phyloP scores from a whole-genome alignment of 1,284 basidiomycete genomes.

The Bondarzewia mesenterica region DNA sequence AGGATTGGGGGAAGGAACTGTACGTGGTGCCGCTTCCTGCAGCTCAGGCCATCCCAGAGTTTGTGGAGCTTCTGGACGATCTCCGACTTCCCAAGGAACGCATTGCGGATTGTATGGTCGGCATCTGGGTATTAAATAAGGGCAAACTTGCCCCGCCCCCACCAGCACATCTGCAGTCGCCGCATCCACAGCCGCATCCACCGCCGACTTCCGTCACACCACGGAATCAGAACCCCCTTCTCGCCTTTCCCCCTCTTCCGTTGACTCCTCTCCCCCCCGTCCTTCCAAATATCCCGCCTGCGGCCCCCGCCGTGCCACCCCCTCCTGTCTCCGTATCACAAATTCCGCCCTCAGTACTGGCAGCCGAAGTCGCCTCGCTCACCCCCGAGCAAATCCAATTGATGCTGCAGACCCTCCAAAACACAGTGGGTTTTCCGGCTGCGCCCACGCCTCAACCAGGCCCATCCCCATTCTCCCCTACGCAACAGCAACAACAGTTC shows the following conservation, averaged over 20 bases:
- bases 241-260: background rate
- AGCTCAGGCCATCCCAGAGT: constrained; percentile 70
- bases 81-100: constrained; percentile 61
- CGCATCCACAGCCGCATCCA: constrained; percentile 1
- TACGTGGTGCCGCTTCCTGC: constrained; percentile 81
- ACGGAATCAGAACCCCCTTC: background rate
- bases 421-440: background rate
- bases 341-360: constrained; percentile 17
- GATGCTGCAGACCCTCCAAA: constrained; percentile 33
- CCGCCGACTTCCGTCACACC: background rate
- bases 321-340: background rate
- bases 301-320: background rate
- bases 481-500: background rate
- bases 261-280: background rate
- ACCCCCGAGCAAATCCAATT: constrained; percentile 48
- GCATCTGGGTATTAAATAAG: constrained; percentile 76
- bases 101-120: constrained; percentile 61
- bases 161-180: constrained; percentile 9
- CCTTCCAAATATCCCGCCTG: background rate
- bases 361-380: constrained; percentile 43
- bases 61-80: constrained; percentile 80
- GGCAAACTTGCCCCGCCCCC: constrained; percentile 50
- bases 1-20: constrained; percentile 76
- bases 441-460: background rate
- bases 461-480: background rate